phyloP scores from a whole-genome alignment of 768 basidiomycete species.

The Boletus pseudo-olivaceus region DNA sequence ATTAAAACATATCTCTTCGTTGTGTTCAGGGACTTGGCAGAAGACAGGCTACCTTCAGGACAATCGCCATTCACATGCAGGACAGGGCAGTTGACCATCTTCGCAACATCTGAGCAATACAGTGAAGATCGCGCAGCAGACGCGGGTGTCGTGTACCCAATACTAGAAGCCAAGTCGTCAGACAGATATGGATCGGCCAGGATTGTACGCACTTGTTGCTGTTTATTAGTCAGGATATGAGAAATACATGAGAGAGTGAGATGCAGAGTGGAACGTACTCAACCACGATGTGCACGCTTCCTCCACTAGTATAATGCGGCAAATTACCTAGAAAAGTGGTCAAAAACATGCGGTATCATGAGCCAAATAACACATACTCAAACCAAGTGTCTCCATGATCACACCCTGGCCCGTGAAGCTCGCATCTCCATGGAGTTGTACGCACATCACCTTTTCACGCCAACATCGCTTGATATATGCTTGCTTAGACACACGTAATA shows the following conservation, averaged over 20 bases:
- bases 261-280: constrained; percentile 52
- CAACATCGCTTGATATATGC: constrained; percentile 9
- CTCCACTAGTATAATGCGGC: constrained; percentile 89
- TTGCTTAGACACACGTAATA: neutral
- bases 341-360: neutral
- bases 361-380: constrained; percentile 50
- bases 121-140: constrained; percentile 78
- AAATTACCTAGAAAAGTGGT: constrained; percentile 57
- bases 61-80: constrained; percentile 90
- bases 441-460: constrained; percentile 71
- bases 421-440: constrained; percentile 90
- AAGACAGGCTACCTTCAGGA: constrained; percentile 58
- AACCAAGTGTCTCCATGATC: constrained; percentile 81
- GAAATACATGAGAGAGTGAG: neutral
- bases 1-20: neutral
- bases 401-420: constrained; percentile 90
- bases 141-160: constrained; percentile 90
- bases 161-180: constrained; percentile 43
- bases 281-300: constrained; percentile 86
- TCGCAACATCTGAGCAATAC: constrained; percentile 86
- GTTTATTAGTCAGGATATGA: neutral
- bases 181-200: neutral
- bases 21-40: neutral
- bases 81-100: constrained; percentile 87
- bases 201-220: constrained; percentile 53